phyloP scores from a whole-genome alignment of 257 asterid genomes.

The Solanum neorickii region DNA sequence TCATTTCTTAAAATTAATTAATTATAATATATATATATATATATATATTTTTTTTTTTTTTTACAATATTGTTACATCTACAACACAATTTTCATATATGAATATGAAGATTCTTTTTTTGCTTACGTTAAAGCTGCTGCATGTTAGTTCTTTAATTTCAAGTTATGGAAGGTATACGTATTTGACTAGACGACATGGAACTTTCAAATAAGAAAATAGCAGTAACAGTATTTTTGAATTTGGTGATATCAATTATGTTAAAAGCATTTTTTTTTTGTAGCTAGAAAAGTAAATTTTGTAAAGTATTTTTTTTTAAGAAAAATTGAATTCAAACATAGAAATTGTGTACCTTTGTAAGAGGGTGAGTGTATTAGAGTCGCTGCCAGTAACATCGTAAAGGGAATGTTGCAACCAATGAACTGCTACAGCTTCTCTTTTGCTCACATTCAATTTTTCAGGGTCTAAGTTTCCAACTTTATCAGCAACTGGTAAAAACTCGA shows the following conservation, averaged over 20 bases:
- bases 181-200: neutral
- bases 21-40: neutral
- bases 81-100: neutral
- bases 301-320: neutral
- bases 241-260: too few species aligned
- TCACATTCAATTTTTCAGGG: slow-evolving; percentile 48
- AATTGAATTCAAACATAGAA: neutral
- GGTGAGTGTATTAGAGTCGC: slow-evolving; percentile 69
- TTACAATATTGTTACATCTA: neutral
- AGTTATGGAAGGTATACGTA: neutral
- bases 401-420: slow-evolving; percentile 99
- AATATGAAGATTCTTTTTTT: neutral
- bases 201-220: neutral
- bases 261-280: neutral
- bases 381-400: slow-evolving; percentile 86
- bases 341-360: slow-evolving; percentile 63
- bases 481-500: slow-evolving; percentile 69
- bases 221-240: neutral
- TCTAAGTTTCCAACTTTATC: slow-evolving; percentile 78
- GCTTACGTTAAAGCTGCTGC: neutral
- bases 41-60: too few species aligned
- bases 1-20: too few species aligned
- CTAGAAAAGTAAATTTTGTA: neutral
- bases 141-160: neutral
- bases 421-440: slow-evolving; percentile 88